Evolutionary conservation across 2,329 filamentous ascomycete genomes (phyloP).

Genomic region (Xylaria multiplex): DNA sequence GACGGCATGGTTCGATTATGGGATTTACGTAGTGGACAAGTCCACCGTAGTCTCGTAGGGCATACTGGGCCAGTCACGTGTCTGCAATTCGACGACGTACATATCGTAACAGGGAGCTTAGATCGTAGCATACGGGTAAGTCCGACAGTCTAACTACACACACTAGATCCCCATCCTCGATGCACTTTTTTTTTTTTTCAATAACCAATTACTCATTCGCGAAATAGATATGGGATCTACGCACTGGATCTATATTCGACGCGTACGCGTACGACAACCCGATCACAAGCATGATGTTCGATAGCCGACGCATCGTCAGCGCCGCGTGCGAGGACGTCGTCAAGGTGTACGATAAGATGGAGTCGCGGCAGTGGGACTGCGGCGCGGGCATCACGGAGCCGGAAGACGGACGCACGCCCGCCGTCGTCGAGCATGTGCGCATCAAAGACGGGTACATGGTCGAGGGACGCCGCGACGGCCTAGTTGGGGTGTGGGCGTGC

Average conservation of each 20-base stretch:
- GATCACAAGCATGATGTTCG: conserved; percentile 97
- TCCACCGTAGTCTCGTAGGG: conserved; percentile 94
- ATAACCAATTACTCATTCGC: neutral
- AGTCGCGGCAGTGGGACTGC: conserved; percentile 96
- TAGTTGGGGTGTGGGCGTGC: conserved; percentile 82
- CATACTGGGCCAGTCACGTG: conserved; percentile 95
- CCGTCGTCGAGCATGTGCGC: conserved; percentile 83
- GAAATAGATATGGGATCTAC: conserved; percentile 93
- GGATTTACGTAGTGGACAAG: conserved; percentile 95
- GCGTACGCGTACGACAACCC: conserved; percentile 95
- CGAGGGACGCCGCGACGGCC: conserved; percentile 87
- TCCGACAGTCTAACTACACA: conserved; percentile 36
- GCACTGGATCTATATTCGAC: conserved; percentile 93
- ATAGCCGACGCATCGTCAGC: conserved; percentile 85
- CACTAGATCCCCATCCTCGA: neutral
- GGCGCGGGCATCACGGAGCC: conserved; percentile 80
- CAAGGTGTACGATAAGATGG: conserved; percentile 98
- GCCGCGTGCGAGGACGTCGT: conserved; percentile 93
- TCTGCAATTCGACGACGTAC: conserved; percentile 94
- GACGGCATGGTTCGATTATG: conserved; percentile 97
- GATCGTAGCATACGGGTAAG: conserved; percentile 94
- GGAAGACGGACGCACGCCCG: conserved; percentile 70
- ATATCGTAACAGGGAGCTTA: conserved; percentile 90
- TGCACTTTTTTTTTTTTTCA: neutral
- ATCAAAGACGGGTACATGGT: conserved; percentile 94